A percentile compares a stretch with the other conserved stretches of the same genome.
phyloP scores from a whole-genome alignment of 2,329 filamentous ascomycete species.

The Blastomyces percursus region DNA sequence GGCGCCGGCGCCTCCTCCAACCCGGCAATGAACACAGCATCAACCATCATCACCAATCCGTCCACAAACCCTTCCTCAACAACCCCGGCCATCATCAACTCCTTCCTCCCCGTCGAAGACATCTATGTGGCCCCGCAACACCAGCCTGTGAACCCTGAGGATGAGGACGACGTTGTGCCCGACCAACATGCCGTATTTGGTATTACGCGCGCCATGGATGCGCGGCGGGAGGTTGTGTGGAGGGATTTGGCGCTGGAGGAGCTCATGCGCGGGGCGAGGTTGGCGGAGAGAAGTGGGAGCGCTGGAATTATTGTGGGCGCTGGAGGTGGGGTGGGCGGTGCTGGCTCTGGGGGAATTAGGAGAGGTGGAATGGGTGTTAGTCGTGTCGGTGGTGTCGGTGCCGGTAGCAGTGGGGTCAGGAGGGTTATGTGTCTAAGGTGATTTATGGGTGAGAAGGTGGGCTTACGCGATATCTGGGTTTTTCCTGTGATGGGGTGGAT shows the following conservation, averaged over 20 bases:
- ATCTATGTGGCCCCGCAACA: conserved; percentile 51
- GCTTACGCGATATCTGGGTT: not conserved
- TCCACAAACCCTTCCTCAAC: conserved; percentile 16
- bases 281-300: conserved; percentile 23
- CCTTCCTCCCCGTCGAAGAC: conserved; percentile 45
- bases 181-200: conserved; percentile 58
- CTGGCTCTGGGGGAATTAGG: conserved; percentile 23
- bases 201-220: conserved; percentile 51
- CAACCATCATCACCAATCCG: conserved; percentile 6
- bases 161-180: conserved; percentile 56
- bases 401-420: conserved; percentile 23
- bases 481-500: not conserved
- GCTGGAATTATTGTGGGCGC: conserved; percentile 8
- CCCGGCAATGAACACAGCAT: not conserved
- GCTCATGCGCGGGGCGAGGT: conserved; percentile 30
- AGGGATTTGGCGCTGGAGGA: conserved; percentile 47
- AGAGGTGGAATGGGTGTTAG: conserved; percentile 17
- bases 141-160: conserved; percentile 54
- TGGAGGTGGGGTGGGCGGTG: conserved; percentile 34
- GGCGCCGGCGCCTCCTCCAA: conserved; percentile 19
- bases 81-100: conserved; percentile 10
- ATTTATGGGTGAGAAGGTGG: conserved; percentile 2
- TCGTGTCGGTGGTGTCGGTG: conserved; percentile 11
- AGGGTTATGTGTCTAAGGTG: conserved; percentile 29
- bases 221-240: conserved; percentile 45